A percentile compares a stretch with the other conserved stretches of the same genome.
Conservation (phyloP, 208 protist genomes). For the Leptomonas pyrrhocoris region DNA sequence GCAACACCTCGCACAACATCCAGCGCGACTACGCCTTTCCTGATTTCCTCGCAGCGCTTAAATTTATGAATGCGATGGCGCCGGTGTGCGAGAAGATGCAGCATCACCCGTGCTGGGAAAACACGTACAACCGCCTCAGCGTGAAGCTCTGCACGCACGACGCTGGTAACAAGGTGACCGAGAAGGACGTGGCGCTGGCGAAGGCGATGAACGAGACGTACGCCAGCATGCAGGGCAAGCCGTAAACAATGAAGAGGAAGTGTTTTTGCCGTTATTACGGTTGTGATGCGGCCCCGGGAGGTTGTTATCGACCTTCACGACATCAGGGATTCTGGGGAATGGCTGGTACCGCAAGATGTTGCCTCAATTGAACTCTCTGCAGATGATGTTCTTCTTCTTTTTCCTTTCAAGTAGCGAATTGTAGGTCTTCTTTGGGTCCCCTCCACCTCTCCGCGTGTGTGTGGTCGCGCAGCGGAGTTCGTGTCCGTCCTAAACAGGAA, state of each 20-base stretch:
- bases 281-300: too few species aligned
- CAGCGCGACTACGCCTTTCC: slow-evolving; percentile 74
- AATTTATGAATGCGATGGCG: slow-evolving; percentile 90
- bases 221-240: slow-evolving; percentile 12
- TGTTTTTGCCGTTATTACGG: background rate
- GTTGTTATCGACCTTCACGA: too few species aligned
- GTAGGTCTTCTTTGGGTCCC: too few species aligned
- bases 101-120: slow-evolving; percentile 96
- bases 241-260: background rate
- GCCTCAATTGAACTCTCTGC: too few species aligned
- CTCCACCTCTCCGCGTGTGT: too few species aligned
- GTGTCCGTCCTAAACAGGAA: too few species aligned
- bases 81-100: slow-evolving; percentile 83
- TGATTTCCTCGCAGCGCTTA: slow-evolving; percentile 90
- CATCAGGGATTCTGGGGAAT: too few species aligned
- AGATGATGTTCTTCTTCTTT: too few species aligned
- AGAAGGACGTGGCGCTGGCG: slow-evolving; percentile 83
- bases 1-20: slow-evolving; percentile 53
- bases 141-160: slow-evolving; percentile 95
- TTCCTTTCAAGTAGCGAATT: too few species aligned
- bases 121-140: slow-evolving; percentile 94
- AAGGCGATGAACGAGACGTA: slow-evolving; percentile 61
- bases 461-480: too few species aligned
- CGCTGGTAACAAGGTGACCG: slow-evolving; percentile 80
- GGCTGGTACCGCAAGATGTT: too few species aligned